A percentile compares a stretch with the other conserved stretches of the same genome.
These are phyloP conservation scores for Penicillium simplicissimum DNA, from an alignment of 495 filamentous ascomycete genomes.

Conservation along the genomic window DNA sequence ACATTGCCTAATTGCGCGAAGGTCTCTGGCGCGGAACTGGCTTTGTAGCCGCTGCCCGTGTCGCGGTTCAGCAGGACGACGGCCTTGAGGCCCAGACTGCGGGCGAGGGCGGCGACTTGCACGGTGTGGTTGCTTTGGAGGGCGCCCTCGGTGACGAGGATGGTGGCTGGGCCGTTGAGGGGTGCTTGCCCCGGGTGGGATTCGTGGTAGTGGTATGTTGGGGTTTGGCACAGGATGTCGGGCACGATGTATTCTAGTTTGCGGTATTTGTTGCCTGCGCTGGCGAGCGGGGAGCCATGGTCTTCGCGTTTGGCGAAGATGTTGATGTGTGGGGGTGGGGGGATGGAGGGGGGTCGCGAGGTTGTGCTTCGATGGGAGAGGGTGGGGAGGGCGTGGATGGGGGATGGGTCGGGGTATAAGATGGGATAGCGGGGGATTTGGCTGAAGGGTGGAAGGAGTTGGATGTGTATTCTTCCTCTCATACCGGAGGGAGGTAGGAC, in stretches of 20 bases:
- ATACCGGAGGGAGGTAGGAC: not conserved
- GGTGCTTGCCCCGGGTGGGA: conserved; percentile 15
- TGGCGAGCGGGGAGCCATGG: conserved; percentile 39
- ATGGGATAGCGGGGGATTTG: conserved; percentile 36
- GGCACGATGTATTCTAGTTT: conserved; percentile 48
- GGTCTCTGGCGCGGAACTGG: conserved; percentile 12
- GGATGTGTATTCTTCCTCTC: not conserved
- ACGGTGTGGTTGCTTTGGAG: conserved; percentile 47
- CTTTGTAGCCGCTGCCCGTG: conserved; percentile 30
- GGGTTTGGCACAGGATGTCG: conserved; percentile 31
- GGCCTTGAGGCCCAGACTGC: conserved; percentile 28
- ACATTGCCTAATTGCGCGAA: conserved; percentile 36
- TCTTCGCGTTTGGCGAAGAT: conserved; percentile 45
- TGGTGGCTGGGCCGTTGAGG: conserved; percentile 24
- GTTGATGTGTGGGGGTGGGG: conserved; percentile 20
- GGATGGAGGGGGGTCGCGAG: conserved; percentile 15
- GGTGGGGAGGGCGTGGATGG: conserved; percentile 36
- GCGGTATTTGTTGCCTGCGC: conserved; percentile 46
- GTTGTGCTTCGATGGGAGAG: conserved; percentile 27
- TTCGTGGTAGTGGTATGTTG: conserved; percentile 25
- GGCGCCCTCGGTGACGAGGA: conserved; percentile 43
- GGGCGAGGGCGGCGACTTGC: conserved; percentile 38
- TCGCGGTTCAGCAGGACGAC: conserved; percentile 33
- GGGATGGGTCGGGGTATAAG: conserved; percentile 35
- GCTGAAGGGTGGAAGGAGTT: conserved; percentile 30